Evolutionary conservation across 139 green algal species (phyloP), one percentile per base, ranked within the genome.

Genomic region (Micractinium conductrix): DNA sequence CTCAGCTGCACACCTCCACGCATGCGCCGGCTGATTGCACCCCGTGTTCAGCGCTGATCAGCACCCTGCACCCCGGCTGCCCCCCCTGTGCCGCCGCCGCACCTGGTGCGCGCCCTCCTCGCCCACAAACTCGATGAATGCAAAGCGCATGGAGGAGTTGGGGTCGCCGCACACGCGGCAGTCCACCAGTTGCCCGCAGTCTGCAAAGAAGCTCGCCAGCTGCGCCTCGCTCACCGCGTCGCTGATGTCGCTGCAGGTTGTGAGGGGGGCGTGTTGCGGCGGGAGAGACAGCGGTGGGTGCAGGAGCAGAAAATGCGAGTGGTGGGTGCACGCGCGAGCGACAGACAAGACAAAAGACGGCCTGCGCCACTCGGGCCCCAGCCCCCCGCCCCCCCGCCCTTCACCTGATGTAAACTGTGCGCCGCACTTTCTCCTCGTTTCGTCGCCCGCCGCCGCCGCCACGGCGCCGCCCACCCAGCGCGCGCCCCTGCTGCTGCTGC

Each of bases 101-200:
- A 95, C 93, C 89, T 89, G 85, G 37, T 84, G 62, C 5, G 90
- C 93, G 22, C 62, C 88, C 55, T 86, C 88, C 80, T 96, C 89
- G 5, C 92, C 87, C 24, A 55, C 28, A 78, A 99, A 99, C 91
- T 99, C 96, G 42, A 99, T 95, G 84, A 99, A 99, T 0, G 96
- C 96, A 89, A 99, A 99, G 63, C 96, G 90, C 90, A 99, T 94
- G 33, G 90, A 91, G 38, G 83, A 94, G 88, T 99, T 98, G 60
- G 95, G 93, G 88, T 99, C 96, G 45, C 96, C 95, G 81, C 96
- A 99, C 26, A 99, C 92, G 16, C 96, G 92, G 88, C 96, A 99
- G 86, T 99, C 96, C 63, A 98, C 87, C 10, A 97, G 82, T 10
- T 84, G 70, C 48, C 95, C 95, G 79, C 93, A 95, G 35, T 93